Evolutionary conservation across 2,329 filamentous ascomycete genomes (phyloP).

Genomic region (Beauveria australis): DNA sequence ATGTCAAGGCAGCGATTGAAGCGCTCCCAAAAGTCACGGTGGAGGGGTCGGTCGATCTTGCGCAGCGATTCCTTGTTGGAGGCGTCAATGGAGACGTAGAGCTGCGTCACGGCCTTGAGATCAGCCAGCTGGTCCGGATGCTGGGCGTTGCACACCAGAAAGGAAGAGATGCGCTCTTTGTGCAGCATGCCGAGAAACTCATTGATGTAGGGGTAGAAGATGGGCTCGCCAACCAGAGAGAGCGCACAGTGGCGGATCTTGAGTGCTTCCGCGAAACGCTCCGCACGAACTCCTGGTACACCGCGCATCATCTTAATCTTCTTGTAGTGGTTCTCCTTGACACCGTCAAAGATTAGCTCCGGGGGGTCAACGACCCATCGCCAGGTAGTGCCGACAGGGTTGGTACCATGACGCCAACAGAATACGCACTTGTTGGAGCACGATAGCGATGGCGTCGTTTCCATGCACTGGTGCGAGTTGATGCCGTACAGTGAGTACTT

Average conservation of each 20-base stretch:
- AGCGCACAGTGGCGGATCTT: conserved; percentile 88
- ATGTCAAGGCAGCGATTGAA: conserved; percentile 90
- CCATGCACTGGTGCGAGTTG: conserved; percentile 94
- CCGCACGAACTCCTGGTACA: conserved; percentile 83
- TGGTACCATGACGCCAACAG: conserved; percentile 97
- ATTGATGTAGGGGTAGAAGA: conserved; percentile 97
- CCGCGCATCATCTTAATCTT: conserved; percentile 98
- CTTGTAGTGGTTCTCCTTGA: conserved; percentile 87
- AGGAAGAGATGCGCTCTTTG: conserved; percentile 78
- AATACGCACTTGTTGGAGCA: conserved; percentile 99
- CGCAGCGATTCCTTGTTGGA: conserved; percentile 81
- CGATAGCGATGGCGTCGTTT: conserved; percentile 88
- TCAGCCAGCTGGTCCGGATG: conserved; percentile 84
- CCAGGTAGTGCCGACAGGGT: conserved; percentile 94
- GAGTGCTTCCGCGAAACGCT: conserved; percentile 89
- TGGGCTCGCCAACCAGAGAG: conserved; percentile 90
- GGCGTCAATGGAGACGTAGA: conserved; percentile 95
- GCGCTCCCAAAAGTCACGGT: conserved; percentile 95
- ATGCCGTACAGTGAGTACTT: conserved; percentile 98
- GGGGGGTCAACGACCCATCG: conserved; percentile 91
- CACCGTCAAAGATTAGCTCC: conserved; percentile 79
- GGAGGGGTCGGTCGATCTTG: conserved; percentile 83
- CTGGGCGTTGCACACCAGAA: conserved; percentile 94
- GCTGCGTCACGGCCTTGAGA: conserved; percentile 79
- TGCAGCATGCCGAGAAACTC: conserved; percentile 81